A percentile compares a stretch with the other conserved stretches of the same genome.
These are phyloP conservation scores for Silene uniflora DNA, from an alignment of 148 eudicot genomes.

Conservation along the genomic window DNA sequence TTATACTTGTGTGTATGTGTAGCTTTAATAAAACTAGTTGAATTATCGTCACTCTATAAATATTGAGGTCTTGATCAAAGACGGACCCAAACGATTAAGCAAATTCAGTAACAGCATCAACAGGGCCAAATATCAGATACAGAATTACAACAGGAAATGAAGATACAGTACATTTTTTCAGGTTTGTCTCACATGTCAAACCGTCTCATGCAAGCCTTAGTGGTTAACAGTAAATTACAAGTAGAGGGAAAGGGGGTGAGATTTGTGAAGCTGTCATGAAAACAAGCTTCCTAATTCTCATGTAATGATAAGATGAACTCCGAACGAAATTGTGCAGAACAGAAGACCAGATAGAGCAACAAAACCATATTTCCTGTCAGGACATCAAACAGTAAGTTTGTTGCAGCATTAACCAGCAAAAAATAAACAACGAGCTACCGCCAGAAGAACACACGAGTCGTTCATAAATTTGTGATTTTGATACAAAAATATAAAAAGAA, in stretches of 20 bases:
- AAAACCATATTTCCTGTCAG: constrained; percentile 66
- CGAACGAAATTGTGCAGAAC: constrained; percentile 53
- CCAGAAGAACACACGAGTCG: neutral
- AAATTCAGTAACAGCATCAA: neutral
- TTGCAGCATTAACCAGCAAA: neutral
- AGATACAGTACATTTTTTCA: neutral
- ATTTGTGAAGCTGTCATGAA: too few relatives aligned
- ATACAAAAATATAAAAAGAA: neutral
- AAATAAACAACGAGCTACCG: neutral
- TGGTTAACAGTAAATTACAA: neutral
- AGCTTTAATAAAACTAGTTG: neutral
- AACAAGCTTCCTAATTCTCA: constrained; percentile 13
- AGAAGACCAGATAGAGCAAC: constrained; percentile 46
- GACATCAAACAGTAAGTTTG: constrained; percentile 6
- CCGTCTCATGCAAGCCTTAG: too few relatives aligned
- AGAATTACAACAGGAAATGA: neutral
- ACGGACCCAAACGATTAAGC: neutral
- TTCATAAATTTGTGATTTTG: too few relatives aligned
- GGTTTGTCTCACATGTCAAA: neutral
- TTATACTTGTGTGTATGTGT: neutral
- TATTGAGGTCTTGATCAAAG: neutral
- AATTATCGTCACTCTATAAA: neutral
- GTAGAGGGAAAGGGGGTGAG: too few relatives aligned
- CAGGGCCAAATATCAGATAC: neutral
- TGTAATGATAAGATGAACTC: constrained; percentile 42